Conservation (phyloP, 2,329 filamentous ascomycete species). For the Raffaelea arxii region DNA sequence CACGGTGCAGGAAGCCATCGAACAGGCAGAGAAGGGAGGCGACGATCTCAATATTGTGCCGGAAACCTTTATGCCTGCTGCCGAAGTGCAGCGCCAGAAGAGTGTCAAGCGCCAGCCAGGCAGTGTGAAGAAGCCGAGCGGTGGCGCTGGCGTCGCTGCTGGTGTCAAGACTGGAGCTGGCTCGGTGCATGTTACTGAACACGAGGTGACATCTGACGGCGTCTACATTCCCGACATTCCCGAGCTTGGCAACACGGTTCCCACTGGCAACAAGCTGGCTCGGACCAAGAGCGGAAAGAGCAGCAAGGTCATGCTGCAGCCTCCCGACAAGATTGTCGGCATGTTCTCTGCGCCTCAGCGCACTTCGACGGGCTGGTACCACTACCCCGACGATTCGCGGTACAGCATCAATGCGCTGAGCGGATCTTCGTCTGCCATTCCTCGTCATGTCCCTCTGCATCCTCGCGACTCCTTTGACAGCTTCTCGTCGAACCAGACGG, state of each 20-base stretch:
- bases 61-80: constrained; percentile 66
- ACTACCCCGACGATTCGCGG: constrained; percentile 57
- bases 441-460: constrained; percentile 35
- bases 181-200: background rate
- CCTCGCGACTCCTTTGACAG: constrained; percentile 59
- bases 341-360: constrained; percentile 65
- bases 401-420: constrained; percentile 37
- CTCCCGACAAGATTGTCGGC: constrained; percentile 65
- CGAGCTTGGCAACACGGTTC: background rate
- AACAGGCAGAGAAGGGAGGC: constrained; percentile 65
- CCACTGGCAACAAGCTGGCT: constrained; percentile 21
- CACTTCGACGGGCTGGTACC: constrained; percentile 59
- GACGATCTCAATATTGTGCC: constrained; percentile 87
- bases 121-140: constrained; percentile 10
- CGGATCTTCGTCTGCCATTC: constrained; percentile 4
- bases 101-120: constrained; percentile 10
- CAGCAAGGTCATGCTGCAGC: constrained; percentile 52
- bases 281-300: constrained; percentile 33
- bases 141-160: background rate
- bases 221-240: background rate
- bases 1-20: constrained; percentile 74
- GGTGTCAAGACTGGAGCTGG: background rate
- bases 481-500: constrained; percentile 46
- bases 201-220: background rate
- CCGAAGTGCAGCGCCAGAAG: constrained; percentile 25